phyloP scores from a whole-genome alignment of 169 alveolate genomes.

The Babesia sp. region DNA sequence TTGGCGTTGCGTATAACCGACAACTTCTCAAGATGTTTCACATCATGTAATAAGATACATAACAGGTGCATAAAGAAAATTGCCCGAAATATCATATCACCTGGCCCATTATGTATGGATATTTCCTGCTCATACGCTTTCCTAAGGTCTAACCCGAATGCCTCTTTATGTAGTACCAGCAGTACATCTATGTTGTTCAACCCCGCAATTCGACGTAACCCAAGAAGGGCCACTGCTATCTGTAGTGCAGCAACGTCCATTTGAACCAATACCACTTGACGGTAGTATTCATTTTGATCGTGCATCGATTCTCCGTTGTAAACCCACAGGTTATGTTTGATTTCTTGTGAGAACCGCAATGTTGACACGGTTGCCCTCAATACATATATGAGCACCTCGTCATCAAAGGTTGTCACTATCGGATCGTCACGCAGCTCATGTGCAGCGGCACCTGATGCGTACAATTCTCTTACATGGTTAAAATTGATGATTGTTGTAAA shows the following conservation, averaged over 20 bases:
- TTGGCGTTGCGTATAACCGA: slow-evolving; percentile 29
- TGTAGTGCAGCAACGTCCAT: slow-evolving; percentile 51
- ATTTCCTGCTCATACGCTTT: background rate
- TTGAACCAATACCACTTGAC: slow-evolving; percentile 20
- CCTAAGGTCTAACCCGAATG: background rate
- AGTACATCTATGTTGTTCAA: slow-evolving; percentile 21
- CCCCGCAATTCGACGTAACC: slow-evolving; percentile 34
- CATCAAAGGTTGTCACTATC: slow-evolving; percentile 28
- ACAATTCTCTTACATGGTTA: slow-evolving; percentile 14
- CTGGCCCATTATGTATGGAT: slow-evolving; percentile 6
- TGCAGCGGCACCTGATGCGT: background rate
- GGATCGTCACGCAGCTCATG: background rate
- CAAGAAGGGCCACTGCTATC: slow-evolving; percentile 22
- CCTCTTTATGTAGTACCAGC: slow-evolving; percentile 15
- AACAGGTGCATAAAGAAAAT: slow-evolving; percentile 33
- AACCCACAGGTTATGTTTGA: slow-evolving; percentile 55
- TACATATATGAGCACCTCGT: slow-evolving; percentile 38
- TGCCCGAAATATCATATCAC: slow-evolving; percentile 25
- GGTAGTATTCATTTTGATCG: slow-evolving; percentile 46
- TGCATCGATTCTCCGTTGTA: slow-evolving; percentile 68
- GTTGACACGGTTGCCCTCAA: slow-evolving; percentile 4
- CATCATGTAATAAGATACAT: slow-evolving; percentile 23
- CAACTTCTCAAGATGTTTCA: slow-evolving; percentile 50
- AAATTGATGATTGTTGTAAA: slow-evolving; percentile 32
- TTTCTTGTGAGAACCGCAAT: slow-evolving; percentile 40